phyloP scores from a whole-genome alignment of 2,329 filamentous ascomycete genomes.

The Aspergillus ustus region DNA sequence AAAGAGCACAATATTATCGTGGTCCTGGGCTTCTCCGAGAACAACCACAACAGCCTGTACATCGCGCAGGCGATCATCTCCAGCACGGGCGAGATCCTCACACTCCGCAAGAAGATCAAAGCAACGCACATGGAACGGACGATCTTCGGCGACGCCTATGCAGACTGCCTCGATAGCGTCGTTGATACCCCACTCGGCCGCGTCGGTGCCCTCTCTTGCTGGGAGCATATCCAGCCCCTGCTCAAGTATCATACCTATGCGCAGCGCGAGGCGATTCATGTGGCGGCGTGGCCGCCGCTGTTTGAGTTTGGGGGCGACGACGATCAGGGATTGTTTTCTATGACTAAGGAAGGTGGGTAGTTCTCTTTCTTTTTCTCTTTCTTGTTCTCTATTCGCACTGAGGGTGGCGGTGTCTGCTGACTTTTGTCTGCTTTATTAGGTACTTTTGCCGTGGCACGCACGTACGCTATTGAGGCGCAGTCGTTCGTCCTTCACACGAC shows the following conservation, averaged over 20 bases:
- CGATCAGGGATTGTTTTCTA: background rate
- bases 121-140: constrained; percentile 59
- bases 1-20: constrained; percentile 44
- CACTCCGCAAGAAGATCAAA: constrained; percentile 56
- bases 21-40: constrained; percentile 52
- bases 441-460: constrained; percentile 53
- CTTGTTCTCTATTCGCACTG: background rate
- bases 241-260: constrained; percentile 54
- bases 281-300: constrained; percentile 54
- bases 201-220: constrained; percentile 54
- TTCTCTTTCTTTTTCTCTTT: background rate
- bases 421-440: constrained; percentile 1
- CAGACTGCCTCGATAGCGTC: constrained; percentile 47
- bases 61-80: constrained; percentile 54
- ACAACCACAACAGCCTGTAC: constrained; percentile 46
- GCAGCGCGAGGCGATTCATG: constrained; percentile 54
- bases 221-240: constrained; percentile 58
- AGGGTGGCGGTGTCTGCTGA: background rate
- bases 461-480: constrained; percentile 62
- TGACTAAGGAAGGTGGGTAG: background rate
- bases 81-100: constrained; percentile 45
- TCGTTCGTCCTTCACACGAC: constrained; percentile 61
- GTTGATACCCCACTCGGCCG: constrained; percentile 42
- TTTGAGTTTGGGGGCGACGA: background rate
- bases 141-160: constrained; percentile 54